phyloP scores from a whole-genome alignment of 2,329 filamentous ascomycete genomes.

The Aspergillus vadensis region DNA sequence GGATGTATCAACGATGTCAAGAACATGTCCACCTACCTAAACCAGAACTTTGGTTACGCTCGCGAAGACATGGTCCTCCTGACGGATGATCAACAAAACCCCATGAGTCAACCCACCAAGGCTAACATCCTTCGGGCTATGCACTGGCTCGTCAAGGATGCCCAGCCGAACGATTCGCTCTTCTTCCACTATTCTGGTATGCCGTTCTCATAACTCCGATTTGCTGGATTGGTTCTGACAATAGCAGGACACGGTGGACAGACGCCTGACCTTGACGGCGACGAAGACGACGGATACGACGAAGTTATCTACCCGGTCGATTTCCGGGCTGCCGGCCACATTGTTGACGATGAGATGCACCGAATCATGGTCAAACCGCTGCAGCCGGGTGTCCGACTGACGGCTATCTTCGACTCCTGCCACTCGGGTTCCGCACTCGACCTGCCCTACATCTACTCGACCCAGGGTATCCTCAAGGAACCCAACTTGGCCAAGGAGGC shows the following conservation, averaged over 20 bases:
- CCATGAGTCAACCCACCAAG: slow-evolving; percentile 95
- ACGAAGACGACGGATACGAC: slow-evolving; percentile 76
- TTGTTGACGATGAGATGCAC: slow-evolving; percentile 79
- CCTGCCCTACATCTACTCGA: slow-evolving; percentile 68
- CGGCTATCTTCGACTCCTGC: slow-evolving; percentile 69
- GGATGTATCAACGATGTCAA: slow-evolving; percentile 97
- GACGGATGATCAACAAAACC: slow-evolving; percentile 95
- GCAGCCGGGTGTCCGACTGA: slow-evolving; percentile 75
- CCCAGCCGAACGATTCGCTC: slow-evolving; percentile 85
- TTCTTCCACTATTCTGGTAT: slow-evolving; percentile 96
- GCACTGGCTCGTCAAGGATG: slow-evolving; percentile 97
- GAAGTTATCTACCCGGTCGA: slow-evolving; percentile 80
- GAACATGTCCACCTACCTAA: slow-evolving; percentile 92
- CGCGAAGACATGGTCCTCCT: slow-evolving; percentile 96
- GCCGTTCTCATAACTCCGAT: slow-evolving; percentile 26
- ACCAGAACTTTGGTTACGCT: slow-evolving; percentile 87
- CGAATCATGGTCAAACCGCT: slow-evolving; percentile 75
- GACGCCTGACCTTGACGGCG: slow-evolving; percentile 70
- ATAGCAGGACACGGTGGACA: slow-evolving; percentile 70
- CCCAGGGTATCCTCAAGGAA: slow-evolving; percentile 68
- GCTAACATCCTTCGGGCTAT: slow-evolving; percentile 93
- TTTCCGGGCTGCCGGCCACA: slow-evolving; percentile 68
- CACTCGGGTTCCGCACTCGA: slow-evolving; percentile 69
- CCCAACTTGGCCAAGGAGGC: slow-evolving; percentile 69
- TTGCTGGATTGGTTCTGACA: background rate